Percentiles rank a stretch among this genome's conserved stretches.
phyloP scores from a whole-genome alignment of 768 basidiomycete genomes.

The Termitomyces sp. region DNA sequence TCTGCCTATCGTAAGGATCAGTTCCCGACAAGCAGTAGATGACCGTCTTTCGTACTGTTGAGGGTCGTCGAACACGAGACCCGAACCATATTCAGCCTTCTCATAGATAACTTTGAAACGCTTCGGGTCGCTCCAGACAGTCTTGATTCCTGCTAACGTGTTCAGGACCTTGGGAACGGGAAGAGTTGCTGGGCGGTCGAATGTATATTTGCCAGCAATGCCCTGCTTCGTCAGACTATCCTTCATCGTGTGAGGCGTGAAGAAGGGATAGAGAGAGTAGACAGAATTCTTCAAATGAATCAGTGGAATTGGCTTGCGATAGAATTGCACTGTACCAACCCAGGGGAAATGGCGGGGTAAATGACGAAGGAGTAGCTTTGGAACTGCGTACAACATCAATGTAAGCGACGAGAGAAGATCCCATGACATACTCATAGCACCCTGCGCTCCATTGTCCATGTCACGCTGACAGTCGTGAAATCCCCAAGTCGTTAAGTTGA shows the following conservation, averaged over 20 bases:
- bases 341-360: conserved; percentile 14
- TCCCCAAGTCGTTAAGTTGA: conserved; percentile 47
- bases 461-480: conserved; percentile 43
- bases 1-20: conserved; percentile 20
- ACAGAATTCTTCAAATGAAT: conserved; percentile 4
- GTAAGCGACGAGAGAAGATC: neutral
- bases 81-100: conserved; percentile 36
- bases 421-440: conserved; percentile 10
- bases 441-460: conserved; percentile 23
- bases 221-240: conserved; percentile 34
- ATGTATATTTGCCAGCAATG: conserved; percentile 33
- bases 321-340: neutral
- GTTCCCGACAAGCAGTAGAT: no score
- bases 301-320: neutral
- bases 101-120: conserved; percentile 35
- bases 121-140: conserved; percentile 27
- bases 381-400: conserved; percentile 6
- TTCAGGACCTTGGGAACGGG: conserved; percentile 27
- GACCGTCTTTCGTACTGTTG: conserved; percentile 21
- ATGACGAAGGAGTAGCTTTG: conserved; percentile 15
- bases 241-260: conserved; percentile 39
- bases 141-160: conserved; percentile 28
- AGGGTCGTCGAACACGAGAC: conserved; percentile 33
- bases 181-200: conserved; percentile 30
- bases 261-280: conserved; percentile 25